Base-by-base conservation (phyloP, 2,329 filamentous ascomycete species). In the Curvularia sp. region DNA sequence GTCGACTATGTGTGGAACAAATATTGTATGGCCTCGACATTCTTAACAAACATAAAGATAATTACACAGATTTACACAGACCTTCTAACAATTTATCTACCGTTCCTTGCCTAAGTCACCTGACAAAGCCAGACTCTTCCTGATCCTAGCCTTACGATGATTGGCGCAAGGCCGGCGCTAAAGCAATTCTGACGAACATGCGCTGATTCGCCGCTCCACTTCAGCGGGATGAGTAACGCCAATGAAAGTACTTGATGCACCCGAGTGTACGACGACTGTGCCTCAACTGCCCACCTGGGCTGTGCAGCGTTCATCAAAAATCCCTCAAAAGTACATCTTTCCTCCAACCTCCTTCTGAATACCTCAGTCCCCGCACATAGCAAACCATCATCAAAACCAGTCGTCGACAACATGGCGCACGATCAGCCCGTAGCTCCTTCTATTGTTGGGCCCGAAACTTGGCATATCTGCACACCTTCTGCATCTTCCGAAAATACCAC, bases 401-500 rank as follows among this genome's bases (percentile, higher is more conserved):
- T 46, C 7, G n/a, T 46, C 15, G 43, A 46, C 13, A 41, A 20
- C 15, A 58, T 58, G 55, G 44, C 50, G 38, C 55, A 58, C 30
- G 15, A 54, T 10, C 50, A 58, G 18, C 38, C 22, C 6, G 22
- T 28, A 24, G 18, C 51, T 18, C 35, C 51, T 30, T 49, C 55
- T 12, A 46, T 53, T 38, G 28, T 39, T 54, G 55, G 31, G 28
- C 50, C 55, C 20, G 50, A 50, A 42, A 46, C 50, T 8, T 50
- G 38, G 24, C 22, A 49, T 46, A 54, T 54, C 28, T 54, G 50
- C 24, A 58, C 55, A 12, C 55, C 55, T 22, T 53, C 55, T 44
- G 46, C 39, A 43, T 49, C 55, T 22, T 58, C 55, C 8, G 50
- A 54, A 49, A 50, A 54, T 35, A 58, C 55, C 24, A 54, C 39